Evolutionary conservation across 768 basidiomycete genomes (phyloP), one percentile per base, ranked within the genome.

Genomic region (Pulveroboletus sp.): DNA sequence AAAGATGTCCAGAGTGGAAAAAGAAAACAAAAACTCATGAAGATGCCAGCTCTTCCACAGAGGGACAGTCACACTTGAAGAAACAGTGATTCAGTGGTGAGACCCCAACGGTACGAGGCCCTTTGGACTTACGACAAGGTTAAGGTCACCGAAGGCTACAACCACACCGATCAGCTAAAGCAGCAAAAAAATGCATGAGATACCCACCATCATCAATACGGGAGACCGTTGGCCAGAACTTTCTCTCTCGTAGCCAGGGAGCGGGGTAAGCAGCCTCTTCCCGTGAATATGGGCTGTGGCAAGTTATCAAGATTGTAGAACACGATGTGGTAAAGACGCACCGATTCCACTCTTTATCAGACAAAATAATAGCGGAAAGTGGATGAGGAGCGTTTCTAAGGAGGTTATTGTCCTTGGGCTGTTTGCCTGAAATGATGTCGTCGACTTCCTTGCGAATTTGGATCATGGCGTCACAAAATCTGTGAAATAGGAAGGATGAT

Each of bases 401-500:
- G 15, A 95, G 68, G 65, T 99, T 99, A 72, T 92, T 90, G 55
- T 89, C 90, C 65, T 78, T 86, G 3, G 93, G 89, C 66, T 95
- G 93, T 62, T 85, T 86, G 42, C 95, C 96, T 15, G 77, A 71
- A 39, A 88, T 79, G 59, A 99, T 79, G 42, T 94, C 90, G 48
- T 94, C 85, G 0, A 83, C 93, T 69, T 99, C 96, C 59, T 82
- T 74, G 43, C 94, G 88, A 57, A 99, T 99, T 56, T 87, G 81
- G 56, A 99, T 94, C 92, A 98, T 96, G 18, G 96, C 95, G 57
- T 98, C 92, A 70, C 95, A 96, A 76, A 99, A 98, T 62, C 90
- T 90, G 53, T 33, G 9, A 35, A 39, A 41, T 30, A 30, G 18
- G 47, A 3, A 32, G 44, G 39, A 44, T 12, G 15, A 41, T 32